Percentiles rank a stretch among this genome's conserved stretches.
phyloP scores from a whole-genome alignment of 129 eudicot species.

The sunflower (Helianthus annuus) region HanXRQr2.0-SUNRISE NC_035435.2:77151612-77152111 shows the following conservation, averaged over 20 bases:
- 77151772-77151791: neutral
- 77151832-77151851: neutral
- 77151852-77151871: neutral
- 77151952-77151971: neutral
- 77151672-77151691: constrained; percentile 98
- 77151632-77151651: neutral
- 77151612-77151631: neutral
- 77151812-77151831: neutral
- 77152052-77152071: constrained; percentile 64
- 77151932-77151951: neutral
- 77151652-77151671: constrained; percentile 80
- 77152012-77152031: constrained; percentile 10
- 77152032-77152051: constrained; percentile 15
- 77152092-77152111: constrained; percentile 97
- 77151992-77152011: neutral
- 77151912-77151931: constrained; percentile 9
- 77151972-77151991: neutral
- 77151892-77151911: neutral
- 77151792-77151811: neutral
- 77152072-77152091: constrained; percentile 89
- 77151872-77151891: neutral
- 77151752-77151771: neutral
- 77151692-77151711: constrained; percentile 91
- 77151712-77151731: constrained; percentile 55
- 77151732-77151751: constrained; percentile 3